Percentiles rank a stretch among this genome's conserved stretches.
These are phyloP conservation scores for Pythium sp. DNA, from an alignment of 352 stramenopile genomes.

Conservation along the genomic window DNA sequence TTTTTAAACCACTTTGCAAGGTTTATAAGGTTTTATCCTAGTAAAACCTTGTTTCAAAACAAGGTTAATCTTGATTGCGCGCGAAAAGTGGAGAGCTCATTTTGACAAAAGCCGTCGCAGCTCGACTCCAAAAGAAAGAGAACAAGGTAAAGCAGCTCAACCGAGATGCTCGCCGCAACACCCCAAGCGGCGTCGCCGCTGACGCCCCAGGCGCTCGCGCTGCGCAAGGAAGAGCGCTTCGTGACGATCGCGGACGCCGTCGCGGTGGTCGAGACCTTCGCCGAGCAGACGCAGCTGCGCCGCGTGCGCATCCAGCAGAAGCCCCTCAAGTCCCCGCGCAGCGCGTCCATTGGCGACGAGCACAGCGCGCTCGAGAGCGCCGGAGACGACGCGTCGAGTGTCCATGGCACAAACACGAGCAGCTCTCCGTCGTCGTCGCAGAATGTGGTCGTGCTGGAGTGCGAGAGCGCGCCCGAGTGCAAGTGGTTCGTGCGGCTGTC, in stretches of 20 bases:
- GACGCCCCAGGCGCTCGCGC: slow-evolving; percentile 7
- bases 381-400: neutral
- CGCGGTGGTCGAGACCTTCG: slow-evolving; percentile 58
- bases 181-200: neutral
- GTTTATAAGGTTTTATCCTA: neutral
- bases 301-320: slow-evolving; percentile 49
- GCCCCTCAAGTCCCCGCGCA: slow-evolving; percentile 5
- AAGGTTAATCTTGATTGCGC: neutral
- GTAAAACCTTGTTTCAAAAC: slow-evolving; percentile 1
- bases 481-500: slow-evolving; percentile 75
- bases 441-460: slow-evolving; percentile 61
- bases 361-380: slow-evolving; percentile 7
- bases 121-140: slow-evolving; percentile 13
- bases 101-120: slow-evolving; percentile 51
- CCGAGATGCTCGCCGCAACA: neutral
- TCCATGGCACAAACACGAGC: neutral
- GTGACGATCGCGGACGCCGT: slow-evolving; percentile 61
- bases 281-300: slow-evolving; percentile 49
- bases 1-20: no score
- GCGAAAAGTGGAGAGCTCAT: slow-evolving; percentile 2
- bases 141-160: neutral
- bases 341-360: slow-evolving; percentile 7
- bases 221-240: slow-evolving; percentile 66
- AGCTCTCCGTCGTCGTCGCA: slow-evolving; percentile 9
- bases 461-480: slow-evolving; percentile 57